Evolutionary conservation across 495 filamentous ascomycete species (phyloP).

Genomic region (Aspergillus incahuasiensis): DNA sequence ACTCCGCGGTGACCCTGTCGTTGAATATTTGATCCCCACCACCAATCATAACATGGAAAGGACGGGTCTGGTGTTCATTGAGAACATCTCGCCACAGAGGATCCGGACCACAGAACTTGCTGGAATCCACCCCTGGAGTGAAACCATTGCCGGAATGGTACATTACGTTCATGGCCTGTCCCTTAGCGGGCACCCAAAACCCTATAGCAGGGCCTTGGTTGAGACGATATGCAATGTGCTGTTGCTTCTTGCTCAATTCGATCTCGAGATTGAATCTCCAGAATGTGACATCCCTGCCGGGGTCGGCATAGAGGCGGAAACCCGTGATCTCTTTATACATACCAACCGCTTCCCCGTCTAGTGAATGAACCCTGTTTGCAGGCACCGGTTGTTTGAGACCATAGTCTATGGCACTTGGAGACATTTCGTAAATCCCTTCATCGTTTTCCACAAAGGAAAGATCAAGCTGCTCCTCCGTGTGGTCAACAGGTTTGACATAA

Average conservation of each 20-base stretch:
- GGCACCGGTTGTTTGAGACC: constrained; percentile 36
- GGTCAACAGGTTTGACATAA: constrained; percentile 80
- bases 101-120: constrained; percentile 83
- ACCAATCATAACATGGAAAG: constrained; percentile 98
- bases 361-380: constrained; percentile 36
- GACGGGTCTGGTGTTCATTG: constrained; percentile 84
- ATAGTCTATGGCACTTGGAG: constrained; percentile 42
- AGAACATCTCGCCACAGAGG: constrained; percentile 95
- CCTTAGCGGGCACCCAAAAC: constrained; percentile 90
- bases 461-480: constrained; percentile 67
- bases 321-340: constrained; percentile 75
- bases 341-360: constrained; percentile 69
- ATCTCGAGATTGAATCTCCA: constrained; percentile 95
- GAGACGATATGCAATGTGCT: constrained; percentile 90
- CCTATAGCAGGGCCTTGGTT: constrained; percentile 83
- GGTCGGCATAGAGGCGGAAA: constrained; percentile 76
- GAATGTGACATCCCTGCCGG: constrained; percentile 85
- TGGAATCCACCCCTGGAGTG: constrained; percentile 69
- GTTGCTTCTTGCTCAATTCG: constrained; percentile 69
- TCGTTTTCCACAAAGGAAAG: constrained; percentile 73
- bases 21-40: constrained; percentile 98
- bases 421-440: constrained; percentile 70
- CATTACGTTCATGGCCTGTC: constrained; percentile 95
- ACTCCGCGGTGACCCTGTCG: constrained; percentile 71
- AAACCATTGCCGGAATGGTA: constrained; percentile 98